A percentile compares a stretch with the other conserved stretches of the same genome.
Evolutionary conservation across 805 yeast genomes (phyloP).

Genomic region (Lachancea cidri): DNA sequence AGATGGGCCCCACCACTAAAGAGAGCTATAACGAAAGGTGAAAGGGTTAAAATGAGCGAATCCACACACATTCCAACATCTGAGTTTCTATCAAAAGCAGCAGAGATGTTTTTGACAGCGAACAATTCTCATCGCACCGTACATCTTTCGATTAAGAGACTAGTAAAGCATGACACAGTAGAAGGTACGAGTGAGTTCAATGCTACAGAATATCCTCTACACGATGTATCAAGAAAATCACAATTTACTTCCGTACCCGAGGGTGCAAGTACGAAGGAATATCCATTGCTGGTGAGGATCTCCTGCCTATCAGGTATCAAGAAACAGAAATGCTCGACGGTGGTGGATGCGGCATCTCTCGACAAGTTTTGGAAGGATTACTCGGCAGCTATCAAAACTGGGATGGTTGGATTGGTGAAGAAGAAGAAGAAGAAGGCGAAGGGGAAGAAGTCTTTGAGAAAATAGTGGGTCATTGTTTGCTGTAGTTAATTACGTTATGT

Average conservation of each 20-base stretch:
- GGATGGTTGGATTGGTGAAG: constrained; percentile 72
- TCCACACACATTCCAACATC: constrained; percentile 11
- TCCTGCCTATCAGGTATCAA: constrained; percentile 18
- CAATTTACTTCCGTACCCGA: constrained; percentile 9
- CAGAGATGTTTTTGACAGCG: constrained; percentile 23
- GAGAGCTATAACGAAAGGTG: neutral
- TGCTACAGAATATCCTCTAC: constrained; percentile 37
- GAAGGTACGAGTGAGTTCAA: constrained; percentile 45
- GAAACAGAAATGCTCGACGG: constrained; percentile 64
- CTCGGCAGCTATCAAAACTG: constrained; percentile 60
- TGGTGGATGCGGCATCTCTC: constrained; percentile 55
- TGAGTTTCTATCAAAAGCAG: constrained; percentile 22
- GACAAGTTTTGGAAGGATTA: constrained; percentile 77
- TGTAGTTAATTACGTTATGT: neutral
- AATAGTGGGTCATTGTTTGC: neutral
- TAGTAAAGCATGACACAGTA: constrained; percentile 26
- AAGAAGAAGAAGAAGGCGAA: constrained; percentile 62
- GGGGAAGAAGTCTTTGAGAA: constrained; percentile 15
- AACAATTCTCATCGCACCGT: constrained; percentile 25
- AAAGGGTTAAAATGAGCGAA: constrained; percentile 6
- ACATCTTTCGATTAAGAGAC: constrained; percentile 26
- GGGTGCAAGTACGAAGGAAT: constrained; percentile 34
- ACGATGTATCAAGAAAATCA: constrained; percentile 27
- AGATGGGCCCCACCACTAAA: neutral
- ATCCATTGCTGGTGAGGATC: constrained; percentile 64